A percentile compares a stretch with the other conserved stretches of the same genome.
Conservation (phyloP, 371 early-diverging fungal genomes). For the Lichtheimia corymbifera region DNA sequence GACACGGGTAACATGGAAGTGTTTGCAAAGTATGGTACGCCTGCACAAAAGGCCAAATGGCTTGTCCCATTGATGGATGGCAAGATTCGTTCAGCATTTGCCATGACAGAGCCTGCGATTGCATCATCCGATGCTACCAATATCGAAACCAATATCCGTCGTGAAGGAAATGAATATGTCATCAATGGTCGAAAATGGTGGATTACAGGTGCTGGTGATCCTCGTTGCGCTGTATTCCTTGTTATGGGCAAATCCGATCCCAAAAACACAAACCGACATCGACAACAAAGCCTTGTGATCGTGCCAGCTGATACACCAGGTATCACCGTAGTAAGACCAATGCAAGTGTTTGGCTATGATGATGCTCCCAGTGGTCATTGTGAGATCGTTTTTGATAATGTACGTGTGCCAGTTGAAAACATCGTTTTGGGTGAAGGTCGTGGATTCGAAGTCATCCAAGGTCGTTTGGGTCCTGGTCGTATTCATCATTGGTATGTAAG, state of each 20-base stretch:
- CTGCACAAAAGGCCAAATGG: conserved; percentile 84
- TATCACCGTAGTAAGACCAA: conserved; percentile 79
- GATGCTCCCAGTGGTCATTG: conserved; percentile 95
- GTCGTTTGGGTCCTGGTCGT: conserved; percentile 90
- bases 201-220: conserved; percentile 94
- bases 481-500: conserved; percentile 60
- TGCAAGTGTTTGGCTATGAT: conserved; percentile 92
- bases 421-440: conserved; percentile 93
- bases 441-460: conserved; percentile 96
- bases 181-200: conserved; percentile 96
- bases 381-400: conserved; percentile 90
- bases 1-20: conserved; percentile 99
- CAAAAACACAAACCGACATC: conserved; percentile 69
- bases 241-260: conserved; percentile 88
- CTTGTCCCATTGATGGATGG: conserved; percentile 85
- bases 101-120: conserved; percentile 96
- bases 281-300: conserved; percentile 87
- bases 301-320: conserved; percentile 91
- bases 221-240: conserved; percentile 83
- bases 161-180: conserved; percentile 70
- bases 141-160: conserved; percentile 81
- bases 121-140: conserved; percentile 97
- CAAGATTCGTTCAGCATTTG: conserved; percentile 93
- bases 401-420: conserved; percentile 84
- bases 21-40: conserved; percentile 90